Evolutionary conservation across 345 rosid genomes (phyloP).

Genomic region (Eucalyptus fibrosa): DNA sequence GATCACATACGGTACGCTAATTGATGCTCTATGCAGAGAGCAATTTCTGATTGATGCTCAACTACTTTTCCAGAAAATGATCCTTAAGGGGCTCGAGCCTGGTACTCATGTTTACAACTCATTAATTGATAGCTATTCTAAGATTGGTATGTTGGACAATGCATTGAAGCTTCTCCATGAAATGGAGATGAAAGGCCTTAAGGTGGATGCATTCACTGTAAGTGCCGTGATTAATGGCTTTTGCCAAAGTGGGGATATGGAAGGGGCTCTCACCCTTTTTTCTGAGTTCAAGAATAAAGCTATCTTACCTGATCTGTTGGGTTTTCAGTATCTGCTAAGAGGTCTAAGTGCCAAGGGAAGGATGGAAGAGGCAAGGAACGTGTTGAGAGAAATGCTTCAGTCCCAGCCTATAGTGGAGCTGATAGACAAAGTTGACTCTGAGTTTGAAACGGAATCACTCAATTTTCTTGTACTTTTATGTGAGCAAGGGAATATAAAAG

Average conservation of each 20-base stretch:
- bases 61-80: constrained; percentile 46
- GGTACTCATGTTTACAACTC: constrained; percentile 50
- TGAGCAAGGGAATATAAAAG: constrained; percentile 62
- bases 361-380: constrained; percentile 79
- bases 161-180: constrained; percentile 37
- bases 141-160: constrained; percentile 46
- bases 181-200: constrained; percentile 25
- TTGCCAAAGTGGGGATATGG: constrained; percentile 66
- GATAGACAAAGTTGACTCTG: constrained; percentile 34
- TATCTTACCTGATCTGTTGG: constrained; percentile 62
- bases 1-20: constrained; percentile 48
- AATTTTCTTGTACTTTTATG: constrained; percentile 39
- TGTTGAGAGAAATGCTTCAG: constrained; percentile 83
- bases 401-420: constrained; percentile 39
- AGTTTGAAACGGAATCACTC: constrained; percentile 39
- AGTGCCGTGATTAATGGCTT: constrained; percentile 67
- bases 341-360: constrained; percentile 80
- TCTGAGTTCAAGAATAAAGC: constrained; percentile 36
- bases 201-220: constrained; percentile 55
- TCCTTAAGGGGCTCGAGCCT: constrained; percentile 26
- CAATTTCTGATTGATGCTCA: constrained; percentile 57
- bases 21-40: constrained; percentile 59
- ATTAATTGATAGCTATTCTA: constrained; percentile 50
- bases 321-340: constrained; percentile 50
- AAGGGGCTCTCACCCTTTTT: constrained; percentile 55